Base-by-base conservation (phyloP, 495 filamentous ascomycete species). In the Penicillium manginii region DNA sequence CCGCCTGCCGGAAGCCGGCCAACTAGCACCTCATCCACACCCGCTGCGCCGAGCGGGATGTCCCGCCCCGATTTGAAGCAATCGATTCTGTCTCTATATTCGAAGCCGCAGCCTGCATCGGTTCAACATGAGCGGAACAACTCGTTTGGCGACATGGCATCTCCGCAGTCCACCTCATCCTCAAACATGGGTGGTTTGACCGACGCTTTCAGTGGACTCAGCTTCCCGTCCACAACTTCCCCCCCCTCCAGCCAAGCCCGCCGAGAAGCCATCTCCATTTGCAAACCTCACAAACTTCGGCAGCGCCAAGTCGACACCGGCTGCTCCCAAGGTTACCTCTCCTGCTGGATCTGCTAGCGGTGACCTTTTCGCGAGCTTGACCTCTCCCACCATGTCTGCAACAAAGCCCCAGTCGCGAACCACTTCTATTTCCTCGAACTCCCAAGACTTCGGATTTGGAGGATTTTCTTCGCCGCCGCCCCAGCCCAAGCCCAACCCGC, bases 1-100 rank as follows among this genome's bases (percentile, higher is more conserved):
- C 76, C 88, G 12, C 78, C 88, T 2, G 79, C 89, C 14, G 83
- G 84, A 39, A 80, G 72, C 47, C 84, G 92, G 45, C 90, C 92
- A 6, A 80, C 85, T 5, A 94, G 89, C 71, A 88, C 88, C 12
- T 81, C 83, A 33, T 84, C 88, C 18, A 84, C 84, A 21, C 76
- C 83, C 29, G 73, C 83, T 10, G 78, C 80, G 18, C 66, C 82
- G 6, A 75, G 75, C 17, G 79, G 79, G 29, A 85, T 90, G 62
- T 97, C 93, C 42, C 82, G 94, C 39, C 93, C 96, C 2, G 94
- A 98, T 71, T 78, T 98, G 39, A 98, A 98, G 72, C 93, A 97
- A 70, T 97, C 93, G 12, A 98, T 98, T 55, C 76, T 98, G 11
- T 98, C 96, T 2, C 80, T 98, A 8, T 98, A 98, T 68, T 90